Percentiles rank a stretch among this genome's conserved stretches.
Conservation (phyloP, 768 basidiomycete genomes). For the Ephemerocybe angulata region DNA sequence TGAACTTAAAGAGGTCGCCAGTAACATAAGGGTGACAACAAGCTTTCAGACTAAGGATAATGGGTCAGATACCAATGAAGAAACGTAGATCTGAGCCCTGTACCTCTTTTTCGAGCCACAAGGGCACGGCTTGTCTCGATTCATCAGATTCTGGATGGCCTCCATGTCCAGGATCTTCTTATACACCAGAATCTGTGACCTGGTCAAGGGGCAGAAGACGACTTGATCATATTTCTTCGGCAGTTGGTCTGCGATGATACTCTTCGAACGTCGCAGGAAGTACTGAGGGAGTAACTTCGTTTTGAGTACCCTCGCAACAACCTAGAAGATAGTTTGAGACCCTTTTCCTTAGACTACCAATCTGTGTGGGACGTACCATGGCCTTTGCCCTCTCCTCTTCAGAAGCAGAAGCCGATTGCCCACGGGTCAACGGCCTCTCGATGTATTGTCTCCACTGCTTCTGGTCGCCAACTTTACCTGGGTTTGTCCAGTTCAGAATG, state of each 20-base stretch:
- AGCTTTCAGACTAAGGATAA: constrained; percentile 31
- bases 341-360: not conserved
- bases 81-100: not conserved
- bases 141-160: constrained; percentile 67
- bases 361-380: constrained; percentile 31
- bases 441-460: constrained; percentile 78
- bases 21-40: constrained; percentile 49
- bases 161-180: constrained; percentile 61
- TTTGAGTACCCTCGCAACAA: constrained; percentile 58
- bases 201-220: constrained; percentile 87
- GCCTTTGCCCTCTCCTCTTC: constrained; percentile 59
- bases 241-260: constrained; percentile 71
- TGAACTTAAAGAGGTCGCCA: constrained; percentile 71
- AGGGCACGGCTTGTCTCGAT: constrained; percentile 66
- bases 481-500: constrained; percentile 89
- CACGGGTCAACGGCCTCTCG: constrained; percentile 58
- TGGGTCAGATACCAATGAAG: not conserved
- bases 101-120: constrained; percentile 65
- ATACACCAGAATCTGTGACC: constrained; percentile 69
- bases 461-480: constrained; percentile 66
- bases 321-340: constrained; percentile 26
- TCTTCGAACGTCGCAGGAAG: constrained; percentile 81
- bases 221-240: constrained; percentile 88
- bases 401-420: constrained; percentile 64
- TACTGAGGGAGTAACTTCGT: constrained; percentile 73